Conservation (phyloP, 2,329 filamentous ascomycete species). For the Ascochyta viciae-villosae region DNA sequence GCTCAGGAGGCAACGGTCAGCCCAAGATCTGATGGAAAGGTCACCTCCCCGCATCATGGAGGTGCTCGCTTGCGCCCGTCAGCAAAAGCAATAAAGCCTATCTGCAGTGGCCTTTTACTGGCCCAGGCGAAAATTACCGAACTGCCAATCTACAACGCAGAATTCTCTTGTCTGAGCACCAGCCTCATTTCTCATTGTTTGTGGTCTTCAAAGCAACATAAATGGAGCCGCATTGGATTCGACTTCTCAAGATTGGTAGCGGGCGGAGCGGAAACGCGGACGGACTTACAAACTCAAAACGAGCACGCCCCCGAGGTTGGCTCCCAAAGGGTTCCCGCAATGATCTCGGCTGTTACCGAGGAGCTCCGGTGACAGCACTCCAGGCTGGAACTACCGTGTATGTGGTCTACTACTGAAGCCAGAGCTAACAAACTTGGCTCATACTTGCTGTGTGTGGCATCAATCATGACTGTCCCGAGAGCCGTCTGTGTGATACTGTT, state of each 20-base stretch:
- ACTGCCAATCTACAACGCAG: slow-evolving; percentile 1
- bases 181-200: background rate
- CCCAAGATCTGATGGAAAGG: slow-evolving; percentile 39
- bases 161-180: background rate
- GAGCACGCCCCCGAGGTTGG: slow-evolving; percentile 44
- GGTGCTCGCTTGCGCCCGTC: slow-evolving; percentile 33
- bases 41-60: slow-evolving; percentile 37
- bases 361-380: slow-evolving; percentile 17
- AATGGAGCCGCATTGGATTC: slow-evolving; percentile 15
- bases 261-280: slow-evolving; percentile 44
- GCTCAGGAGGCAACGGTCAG: slow-evolving; percentile 36
- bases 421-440: background rate
- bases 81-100: slow-evolving; percentile 33
- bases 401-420: slow-evolving; percentile 2
- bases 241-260: slow-evolving; percentile 29
- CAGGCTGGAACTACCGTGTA: background rate
- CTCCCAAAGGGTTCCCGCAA: slow-evolving; percentile 34
- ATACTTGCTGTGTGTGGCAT: background rate
- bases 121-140: background rate
- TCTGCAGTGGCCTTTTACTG: slow-evolving; percentile 16
- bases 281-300: slow-evolving; percentile 29
- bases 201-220: slow-evolving; percentile 1
- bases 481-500: slow-evolving; percentile 2
- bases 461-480: slow-evolving; percentile 2
- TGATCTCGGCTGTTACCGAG: slow-evolving; percentile 37